phyloP scores from a whole-genome alignment of 768 basidiomycete species.

The Austroboletus festivus region DNA sequence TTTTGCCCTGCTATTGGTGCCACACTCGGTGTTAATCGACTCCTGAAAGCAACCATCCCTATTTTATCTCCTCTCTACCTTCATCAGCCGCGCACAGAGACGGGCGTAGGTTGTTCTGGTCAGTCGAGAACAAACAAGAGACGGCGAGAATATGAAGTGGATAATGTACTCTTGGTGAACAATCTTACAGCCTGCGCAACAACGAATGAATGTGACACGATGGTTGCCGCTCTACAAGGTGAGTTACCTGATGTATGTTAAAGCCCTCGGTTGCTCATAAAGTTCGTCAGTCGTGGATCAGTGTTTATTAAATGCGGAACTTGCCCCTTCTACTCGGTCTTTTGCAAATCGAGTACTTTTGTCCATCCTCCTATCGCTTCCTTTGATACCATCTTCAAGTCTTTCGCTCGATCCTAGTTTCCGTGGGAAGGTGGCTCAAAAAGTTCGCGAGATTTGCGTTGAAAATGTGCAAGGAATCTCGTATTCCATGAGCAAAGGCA shows the following conservation, averaged over 20 bases:
- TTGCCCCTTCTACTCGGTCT: slow-evolving; percentile 55
- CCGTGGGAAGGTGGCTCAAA: slow-evolving; percentile 41
- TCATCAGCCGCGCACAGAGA: slow-evolving; percentile 32
- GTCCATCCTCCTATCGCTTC: slow-evolving; percentile 54
- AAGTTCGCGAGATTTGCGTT: slow-evolving; percentile 46
- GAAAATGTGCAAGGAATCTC: slow-evolving; percentile 54
- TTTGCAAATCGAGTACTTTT: slow-evolving; percentile 56
- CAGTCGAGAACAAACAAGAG: slow-evolving; percentile 57
- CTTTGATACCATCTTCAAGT: slow-evolving; percentile 51
- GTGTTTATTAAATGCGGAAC: slow-evolving; percentile 47
- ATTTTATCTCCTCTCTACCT: slow-evolving; percentile 48
- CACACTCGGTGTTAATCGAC: slow-evolving; percentile 45
- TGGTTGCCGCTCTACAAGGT: slow-evolving; percentile 62
- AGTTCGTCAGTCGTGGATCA: slow-evolving; percentile 45
- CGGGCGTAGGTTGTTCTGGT: slow-evolving; percentile 17
- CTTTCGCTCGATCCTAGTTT: slow-evolving; percentile 53
- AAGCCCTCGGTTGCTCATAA: slow-evolving; percentile 2
- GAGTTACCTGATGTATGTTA: slow-evolving; percentile 13
- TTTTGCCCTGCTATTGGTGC: slow-evolving; percentile 47
- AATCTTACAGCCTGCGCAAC: slow-evolving; percentile 48
- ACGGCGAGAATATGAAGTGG: slow-evolving; percentile 68
- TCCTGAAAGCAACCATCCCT: slow-evolving; percentile 53
- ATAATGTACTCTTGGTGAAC: slow-evolving; percentile 60
- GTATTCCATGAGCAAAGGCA: slow-evolving; percentile 56
- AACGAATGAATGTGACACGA: slow-evolving; percentile 45